phyloP scores from a whole-genome alignment of 139 green algal genomes.

The Chlorella sp. region DNA sequence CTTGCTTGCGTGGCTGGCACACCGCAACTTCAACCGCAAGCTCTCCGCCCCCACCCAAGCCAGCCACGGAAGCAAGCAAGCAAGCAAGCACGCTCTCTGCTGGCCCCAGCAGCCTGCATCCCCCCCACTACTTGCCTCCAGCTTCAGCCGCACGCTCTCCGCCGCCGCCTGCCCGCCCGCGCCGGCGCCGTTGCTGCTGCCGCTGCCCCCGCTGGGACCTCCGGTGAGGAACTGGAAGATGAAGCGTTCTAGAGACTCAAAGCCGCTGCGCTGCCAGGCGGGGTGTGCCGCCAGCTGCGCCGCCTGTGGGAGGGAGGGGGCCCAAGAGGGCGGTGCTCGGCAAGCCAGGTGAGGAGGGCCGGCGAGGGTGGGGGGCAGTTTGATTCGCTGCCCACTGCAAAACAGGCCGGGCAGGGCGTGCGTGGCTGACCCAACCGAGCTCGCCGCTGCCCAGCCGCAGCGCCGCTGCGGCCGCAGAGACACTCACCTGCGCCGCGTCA shows the following conservation, averaged over 20 bases:
- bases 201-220: slow-evolving; percentile 7
- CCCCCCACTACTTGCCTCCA: slow-evolving; percentile 42
- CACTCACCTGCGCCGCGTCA: slow-evolving; percentile 18
- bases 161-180: slow-evolving; percentile 28
- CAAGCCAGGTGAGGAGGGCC: too few species aligned
- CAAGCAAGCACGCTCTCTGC: background rate
- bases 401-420: too few species aligned
- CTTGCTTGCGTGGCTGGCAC: background rate
- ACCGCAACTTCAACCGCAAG: background rate
- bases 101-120: background rate
- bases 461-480: too few species aligned
- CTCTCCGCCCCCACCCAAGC: background rate
- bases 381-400: too few species aligned
- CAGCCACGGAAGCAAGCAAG: too few species aligned
- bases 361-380: too few species aligned
- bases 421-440: too few species aligned
- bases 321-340: too few species aligned
- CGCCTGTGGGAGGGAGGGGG: slow-evolving; percentile 25
- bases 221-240: slow-evolving; percentile 82
- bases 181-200: background rate
- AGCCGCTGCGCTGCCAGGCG: slow-evolving; percentile 66
- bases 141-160: slow-evolving; percentile 92
- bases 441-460: too few species aligned
- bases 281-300: slow-evolving; percentile 44
- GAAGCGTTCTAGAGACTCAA: slow-evolving; percentile 74